These are phyloP conservation scores for Alternaria longipes DNA, from an alignment of 2,329 filamentous ascomycete species.

Conservation along the genomic window DNA sequence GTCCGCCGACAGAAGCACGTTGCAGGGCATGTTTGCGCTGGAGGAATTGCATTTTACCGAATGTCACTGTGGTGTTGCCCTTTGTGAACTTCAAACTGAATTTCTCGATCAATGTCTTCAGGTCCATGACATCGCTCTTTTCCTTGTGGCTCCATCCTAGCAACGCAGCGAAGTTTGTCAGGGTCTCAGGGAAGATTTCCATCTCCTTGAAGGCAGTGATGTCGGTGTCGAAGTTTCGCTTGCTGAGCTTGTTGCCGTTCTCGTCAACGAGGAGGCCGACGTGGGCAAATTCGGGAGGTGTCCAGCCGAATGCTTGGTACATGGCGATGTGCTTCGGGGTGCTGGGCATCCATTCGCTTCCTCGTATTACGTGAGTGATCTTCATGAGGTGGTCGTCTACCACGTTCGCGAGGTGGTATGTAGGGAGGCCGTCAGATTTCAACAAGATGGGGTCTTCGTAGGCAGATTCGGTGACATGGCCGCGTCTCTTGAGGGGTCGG, in stretches of 20 bases:
- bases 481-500: slow-evolving; percentile 45
- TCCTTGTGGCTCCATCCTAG: slow-evolving; percentile 81
- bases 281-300: slow-evolving; percentile 59
- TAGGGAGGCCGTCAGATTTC: slow-evolving; percentile 91
- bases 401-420: slow-evolving; percentile 97
- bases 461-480: slow-evolving; percentile 55
- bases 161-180: slow-evolving; percentile 85
- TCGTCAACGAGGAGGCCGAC: slow-evolving; percentile 60
- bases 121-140: slow-evolving; percentile 74
- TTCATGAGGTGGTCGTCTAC: slow-evolving; percentile 95
- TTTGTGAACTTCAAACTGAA: slow-evolving; percentile 90
- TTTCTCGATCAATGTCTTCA: slow-evolving; percentile 75
- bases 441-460: slow-evolving; percentile 88
- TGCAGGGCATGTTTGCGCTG: slow-evolving; percentile 74
- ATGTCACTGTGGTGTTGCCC: slow-evolving; percentile 84
- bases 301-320: slow-evolving; percentile 61
- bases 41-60: slow-evolving; percentile 81
- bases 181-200: slow-evolving; percentile 69
- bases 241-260: slow-evolving; percentile 69
- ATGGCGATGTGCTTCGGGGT: slow-evolving; percentile 78
- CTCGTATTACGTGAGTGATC: slow-evolving; percentile 94
- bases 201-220: slow-evolving; percentile 66
- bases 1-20: slow-evolving; percentile 57
- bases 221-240: slow-evolving; percentile 76
- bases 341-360: slow-evolving; percentile 95